Evolutionary conservation across 192 early-diverging fungal genomes (phyloP), one percentile per base, ranked within the genome.

Genomic region (Podochytrium sp.): DNA sequence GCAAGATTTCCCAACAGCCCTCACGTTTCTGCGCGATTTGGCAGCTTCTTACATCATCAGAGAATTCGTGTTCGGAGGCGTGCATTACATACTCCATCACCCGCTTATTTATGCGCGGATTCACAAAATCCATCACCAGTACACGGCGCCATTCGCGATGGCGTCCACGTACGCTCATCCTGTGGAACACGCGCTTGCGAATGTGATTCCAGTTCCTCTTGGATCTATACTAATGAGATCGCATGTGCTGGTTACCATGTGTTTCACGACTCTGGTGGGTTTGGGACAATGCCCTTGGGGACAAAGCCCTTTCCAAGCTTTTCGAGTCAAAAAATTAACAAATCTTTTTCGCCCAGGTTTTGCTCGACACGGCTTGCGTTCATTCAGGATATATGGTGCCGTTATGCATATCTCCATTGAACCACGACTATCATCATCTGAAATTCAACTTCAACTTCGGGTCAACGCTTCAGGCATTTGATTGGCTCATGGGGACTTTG

Each of bases 111-210:
- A 98, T 82, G 91, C 92, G 73, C 77, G 86, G 61, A 90, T 98
- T 70, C 96, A 98, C 89, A 98, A 98, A 83, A 81, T 91, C 16
- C 95, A 98, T 82, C 96, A 98, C 80, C 89, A 95, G 78, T 96
- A 90, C 80, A 87, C 94, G 25, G 90, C 95, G 35, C 94, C 95
- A 50, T 91, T 96, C 49, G 96, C 93, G 14, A 79, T 94, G 69
- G 83, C 92, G 5, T 91, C 94, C 33, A 92, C 95, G 80, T 97
- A 97, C 68, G 95, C 95, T 23, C 95, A 96, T 67, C 94, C 95
- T 4, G 38, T 94, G 32, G 96, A 97, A 75, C 92, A 91, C n/a
- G 60, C 95, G 3, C 84, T 97, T 52, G 84, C 95, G 56, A 94
- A 94, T 5, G 78, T 93, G 52, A 92, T 95, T 1, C 94, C 94